A percentile compares a stretch with the other conserved stretches of the same genome.
Conservation (phyloP, 495 filamentous ascomycete genomes). For the Daldinia childiae region DNA sequence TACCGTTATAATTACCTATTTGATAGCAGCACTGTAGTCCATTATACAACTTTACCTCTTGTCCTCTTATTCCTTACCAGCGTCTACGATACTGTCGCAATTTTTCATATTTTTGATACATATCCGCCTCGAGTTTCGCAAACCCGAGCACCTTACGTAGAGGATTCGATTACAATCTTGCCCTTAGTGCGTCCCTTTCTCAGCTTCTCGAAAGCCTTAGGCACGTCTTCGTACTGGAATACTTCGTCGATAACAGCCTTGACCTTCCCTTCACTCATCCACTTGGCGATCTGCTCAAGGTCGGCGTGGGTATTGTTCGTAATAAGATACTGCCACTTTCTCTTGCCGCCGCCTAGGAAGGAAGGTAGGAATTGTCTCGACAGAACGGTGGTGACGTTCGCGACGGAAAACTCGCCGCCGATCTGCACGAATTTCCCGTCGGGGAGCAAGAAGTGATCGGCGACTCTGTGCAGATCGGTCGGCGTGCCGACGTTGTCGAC, state of each 20-base stretch:
- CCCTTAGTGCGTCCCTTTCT: constrained; percentile 70
- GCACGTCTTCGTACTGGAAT: constrained; percentile 68
- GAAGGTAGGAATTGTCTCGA: constrained; percentile 58
- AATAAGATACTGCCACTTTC: constrained; percentile 58
- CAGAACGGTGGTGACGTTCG: constrained; percentile 32
- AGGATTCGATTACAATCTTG: constrained; percentile 72
- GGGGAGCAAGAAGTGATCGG: constrained; percentile 63
- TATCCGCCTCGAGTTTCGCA: not conserved
- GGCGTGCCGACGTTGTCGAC: constrained; percentile 70
- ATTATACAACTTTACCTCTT: too few species aligned
- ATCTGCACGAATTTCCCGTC: constrained; percentile 68
- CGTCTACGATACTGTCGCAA: too few species aligned
- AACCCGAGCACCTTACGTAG: not conserved
- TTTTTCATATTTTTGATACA: too few species aligned
- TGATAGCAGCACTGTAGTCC: too few species aligned
- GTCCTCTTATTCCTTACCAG: too few species aligned
- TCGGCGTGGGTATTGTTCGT: constrained; percentile 56
- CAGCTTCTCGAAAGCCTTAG: constrained; percentile 71
- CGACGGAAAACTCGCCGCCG: constrained; percentile 47
- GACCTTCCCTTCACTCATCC: constrained; percentile 70
- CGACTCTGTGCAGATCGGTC: constrained; percentile 61
- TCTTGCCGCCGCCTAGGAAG: constrained; percentile 72
- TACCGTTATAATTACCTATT: too few species aligned
- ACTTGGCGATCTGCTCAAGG: constrained; percentile 63
- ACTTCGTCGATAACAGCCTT: constrained; percentile 68